A percentile compares a stretch with the other conserved stretches of the same genome.
These are phyloP conservation scores for Pythium scleroteichum DNA, from an alignment of 352 stramenopile species.

Conservation along the genomic window DNA sequence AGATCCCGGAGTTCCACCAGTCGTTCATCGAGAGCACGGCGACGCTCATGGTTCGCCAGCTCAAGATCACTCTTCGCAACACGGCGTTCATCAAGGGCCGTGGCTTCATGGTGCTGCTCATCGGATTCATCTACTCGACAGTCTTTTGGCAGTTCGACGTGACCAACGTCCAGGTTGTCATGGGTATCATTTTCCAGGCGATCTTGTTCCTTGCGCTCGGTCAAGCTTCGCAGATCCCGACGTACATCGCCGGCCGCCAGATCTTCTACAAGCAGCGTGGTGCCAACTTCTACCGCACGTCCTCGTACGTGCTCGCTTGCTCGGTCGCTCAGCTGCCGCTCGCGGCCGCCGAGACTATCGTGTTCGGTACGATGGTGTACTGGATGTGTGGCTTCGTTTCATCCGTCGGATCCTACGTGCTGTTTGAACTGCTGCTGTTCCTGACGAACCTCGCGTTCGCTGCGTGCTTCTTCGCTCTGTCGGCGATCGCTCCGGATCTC, in stretches of 20 bases:
- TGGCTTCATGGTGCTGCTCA: conserved; percentile 30
- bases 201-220: conserved; percentile 2
- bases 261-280: conserved; percentile 75
- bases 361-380: conserved; percentile 47
- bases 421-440: conserved; percentile 59
- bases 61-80: conserved; percentile 46
- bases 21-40: conserved; percentile 4
- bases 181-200: conserved; percentile 37
- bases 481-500: conserved; percentile 14
- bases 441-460: conserved; percentile 33
- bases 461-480: conserved; percentile 32
- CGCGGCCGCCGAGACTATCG: conserved; percentile 38
- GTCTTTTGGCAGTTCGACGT: conserved; percentile 27
- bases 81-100: conserved; percentile 29
- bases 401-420: conserved; percentile 38
- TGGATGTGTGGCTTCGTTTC: conserved; percentile 49
- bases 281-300: conserved; percentile 62
- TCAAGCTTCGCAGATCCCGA: conserved; percentile 57
- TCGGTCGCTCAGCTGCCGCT: conserved; percentile 43
- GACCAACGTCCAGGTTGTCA: conserved; percentile 26
- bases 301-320: conserved; percentile 56
- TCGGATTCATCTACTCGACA: conserved; percentile 27
- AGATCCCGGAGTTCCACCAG: conserved; percentile 8
- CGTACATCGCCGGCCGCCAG: conserved; percentile 43
- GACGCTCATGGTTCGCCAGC: conserved; percentile 32